A percentile compares a stretch with the other conserved stretches of the same genome.
Conservation (phyloP, 2,329 filamentous ascomycete species). For the Xylaria hypoxylon region DNA sequence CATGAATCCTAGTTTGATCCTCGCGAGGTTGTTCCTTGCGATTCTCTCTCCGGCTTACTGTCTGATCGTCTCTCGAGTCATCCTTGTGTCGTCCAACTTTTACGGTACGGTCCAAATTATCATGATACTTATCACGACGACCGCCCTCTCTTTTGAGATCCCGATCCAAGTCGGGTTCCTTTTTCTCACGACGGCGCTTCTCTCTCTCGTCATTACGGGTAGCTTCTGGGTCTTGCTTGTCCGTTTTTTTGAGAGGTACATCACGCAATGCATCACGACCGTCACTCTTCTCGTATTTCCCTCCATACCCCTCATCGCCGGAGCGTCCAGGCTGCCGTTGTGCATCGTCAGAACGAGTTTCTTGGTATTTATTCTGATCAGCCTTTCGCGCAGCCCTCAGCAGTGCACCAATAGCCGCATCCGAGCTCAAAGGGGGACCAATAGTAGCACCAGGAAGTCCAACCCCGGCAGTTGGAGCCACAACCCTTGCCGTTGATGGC, state of each 20-base stretch:
- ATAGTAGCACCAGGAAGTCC: slow-evolving; percentile 63
- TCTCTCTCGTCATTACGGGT: slow-evolving; percentile 41
- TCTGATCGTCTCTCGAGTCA: slow-evolving; percentile 36
- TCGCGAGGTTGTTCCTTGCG: slow-evolving; percentile 40
- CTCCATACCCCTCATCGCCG: slow-evolving; percentile 38
- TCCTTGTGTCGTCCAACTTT: slow-evolving; percentile 41
- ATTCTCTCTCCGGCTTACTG: slow-evolving; percentile 49
- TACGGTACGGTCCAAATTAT: slow-evolving; percentile 49
- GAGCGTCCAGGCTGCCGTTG: slow-evolving; percentile 48
- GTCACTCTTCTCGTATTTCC: slow-evolving; percentile 43
- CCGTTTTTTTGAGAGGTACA: slow-evolving; percentile 43
- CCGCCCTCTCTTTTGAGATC: slow-evolving; percentile 42
- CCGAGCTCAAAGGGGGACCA: slow-evolving; percentile 59
- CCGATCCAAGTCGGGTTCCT: slow-evolving; percentile 37
- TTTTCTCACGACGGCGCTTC: slow-evolving; percentile 40
- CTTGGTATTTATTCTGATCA: slow-evolving; percentile 48
- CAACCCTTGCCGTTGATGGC: slow-evolving; percentile 54
- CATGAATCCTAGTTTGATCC: slow-evolving; percentile 37
- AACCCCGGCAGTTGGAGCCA: slow-evolving; percentile 60
- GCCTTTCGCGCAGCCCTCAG: slow-evolving; percentile 54
- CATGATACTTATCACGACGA: slow-evolving; percentile 46
- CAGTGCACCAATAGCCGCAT: slow-evolving; percentile 63
- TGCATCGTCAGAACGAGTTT: slow-evolving; percentile 50
- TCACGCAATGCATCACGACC: slow-evolving; percentile 49
- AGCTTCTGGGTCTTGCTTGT: slow-evolving; percentile 41